Conservation (phyloP, 2,329 filamentous ascomycete genomes). For the Monosporascus sp. region DNA sequence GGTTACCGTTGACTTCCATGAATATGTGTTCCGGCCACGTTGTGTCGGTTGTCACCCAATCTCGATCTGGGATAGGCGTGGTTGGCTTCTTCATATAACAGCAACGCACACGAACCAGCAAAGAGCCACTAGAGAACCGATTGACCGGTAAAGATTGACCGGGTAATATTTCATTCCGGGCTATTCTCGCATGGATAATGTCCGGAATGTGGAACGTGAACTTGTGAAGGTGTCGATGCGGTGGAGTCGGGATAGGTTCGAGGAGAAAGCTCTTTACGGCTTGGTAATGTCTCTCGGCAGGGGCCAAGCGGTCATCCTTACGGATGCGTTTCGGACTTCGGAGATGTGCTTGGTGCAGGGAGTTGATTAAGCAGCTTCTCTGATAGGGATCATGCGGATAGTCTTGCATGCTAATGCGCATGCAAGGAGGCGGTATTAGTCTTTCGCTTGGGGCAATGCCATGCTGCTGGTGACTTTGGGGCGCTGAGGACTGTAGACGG, state of each 20-base stretch:
- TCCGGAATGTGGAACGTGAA: conserved; percentile 42
- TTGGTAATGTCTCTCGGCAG: conserved; percentile 46
- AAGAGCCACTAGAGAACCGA: conserved; percentile 44
- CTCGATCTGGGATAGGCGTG: conserved; percentile 32
- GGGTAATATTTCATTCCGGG: conserved; percentile 19
- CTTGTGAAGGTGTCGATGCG: conserved; percentile 32
- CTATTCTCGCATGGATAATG: conserved; percentile 30
- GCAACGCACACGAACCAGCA: conserved; percentile 65
- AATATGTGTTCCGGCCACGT: conserved; percentile 68
- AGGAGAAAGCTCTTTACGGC: conserved; percentile 47
- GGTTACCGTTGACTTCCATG: conserved; percentile 58
- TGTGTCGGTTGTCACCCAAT: conserved; percentile 61
- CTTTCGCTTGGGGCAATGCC: not conserved
- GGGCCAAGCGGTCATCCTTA: conserved; percentile 3
- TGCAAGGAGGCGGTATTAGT: conserved; percentile 17
- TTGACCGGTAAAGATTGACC: conserved; percentile 29
- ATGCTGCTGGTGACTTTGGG: not conserved
- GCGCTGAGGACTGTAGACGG: not conserved
- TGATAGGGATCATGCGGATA: conserved; percentile 37
- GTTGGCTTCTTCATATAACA: conserved; percentile 30
- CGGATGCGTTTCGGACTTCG: conserved; percentile 43
- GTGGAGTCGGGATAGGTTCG: conserved; percentile 35
- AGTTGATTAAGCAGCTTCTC: conserved; percentile 32
- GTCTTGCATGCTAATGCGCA: conserved; percentile 24
- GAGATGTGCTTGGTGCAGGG: conserved; percentile 41